A percentile compares a stretch with the other conserved stretches of the same genome.
Conservation (phyloP, 768 basidiomycete genomes). For the Lactarius hengduanensis region DNA sequence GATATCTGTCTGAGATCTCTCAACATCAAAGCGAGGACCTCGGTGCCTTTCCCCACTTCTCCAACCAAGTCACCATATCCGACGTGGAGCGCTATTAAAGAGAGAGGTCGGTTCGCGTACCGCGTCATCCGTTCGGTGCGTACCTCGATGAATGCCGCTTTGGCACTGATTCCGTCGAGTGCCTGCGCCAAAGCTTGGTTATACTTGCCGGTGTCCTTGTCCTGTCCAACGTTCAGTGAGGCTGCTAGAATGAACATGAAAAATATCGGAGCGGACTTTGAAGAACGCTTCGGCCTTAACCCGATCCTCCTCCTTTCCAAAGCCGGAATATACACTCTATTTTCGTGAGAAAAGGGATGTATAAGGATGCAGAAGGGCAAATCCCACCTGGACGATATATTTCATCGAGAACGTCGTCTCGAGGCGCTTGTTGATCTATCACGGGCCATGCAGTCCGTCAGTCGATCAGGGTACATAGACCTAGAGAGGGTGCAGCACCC, state of each 20-base stretch:
- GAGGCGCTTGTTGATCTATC: conserved; percentile 21
- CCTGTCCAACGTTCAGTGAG: background rate
- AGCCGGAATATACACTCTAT: conserved; percentile 13
- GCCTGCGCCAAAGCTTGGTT: conserved; percentile 27
- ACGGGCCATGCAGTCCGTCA: background rate
- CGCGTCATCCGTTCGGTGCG: background rate
- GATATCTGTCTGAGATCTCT: background rate
- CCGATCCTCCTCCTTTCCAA: conserved; percentile 19
- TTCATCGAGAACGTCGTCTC: conserved; percentile 25
- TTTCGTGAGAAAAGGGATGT: background rate
- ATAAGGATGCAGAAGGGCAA: background rate
- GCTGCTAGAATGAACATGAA: background rate
- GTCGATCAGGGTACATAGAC: background rate
- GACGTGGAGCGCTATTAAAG: conserved; percentile 22
- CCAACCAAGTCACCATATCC: conserved; percentile 26
- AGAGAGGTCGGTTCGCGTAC: background rate
- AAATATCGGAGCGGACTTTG: conserved; percentile 11
- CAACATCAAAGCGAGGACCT: conserved; percentile 1
- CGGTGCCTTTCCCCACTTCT: conserved; percentile 19
- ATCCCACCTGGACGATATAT: conserved; percentile 15
- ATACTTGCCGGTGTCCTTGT: conserved; percentile 25
- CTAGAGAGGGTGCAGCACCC: conserved; percentile 31
- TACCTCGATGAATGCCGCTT: conserved; percentile 25
- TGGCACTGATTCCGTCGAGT: conserved; percentile 24
- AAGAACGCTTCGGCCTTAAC: conserved; percentile 25